Evolutionary conservation across 2,329 filamentous ascomycete species (phyloP).

Genomic region (Aaosphaeria arxii): DNA sequence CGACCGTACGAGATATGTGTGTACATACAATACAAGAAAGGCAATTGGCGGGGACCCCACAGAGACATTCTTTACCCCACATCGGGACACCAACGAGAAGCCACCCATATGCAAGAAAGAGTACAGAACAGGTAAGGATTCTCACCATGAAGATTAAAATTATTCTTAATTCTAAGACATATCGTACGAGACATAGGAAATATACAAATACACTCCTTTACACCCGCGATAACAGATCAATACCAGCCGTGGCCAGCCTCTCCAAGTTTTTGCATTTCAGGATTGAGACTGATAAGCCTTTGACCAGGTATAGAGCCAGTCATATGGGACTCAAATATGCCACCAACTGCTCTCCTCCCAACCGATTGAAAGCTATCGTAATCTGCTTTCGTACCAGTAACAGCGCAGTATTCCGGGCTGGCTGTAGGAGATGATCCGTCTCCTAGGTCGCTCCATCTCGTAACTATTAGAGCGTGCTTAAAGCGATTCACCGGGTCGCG

Average conservation of each 20-base stretch:
- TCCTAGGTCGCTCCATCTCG: conserved; percentile 61
- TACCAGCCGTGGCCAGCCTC: conserved; percentile 60
- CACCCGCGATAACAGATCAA: conserved; percentile 22
- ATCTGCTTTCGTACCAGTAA: conserved; percentile 43
- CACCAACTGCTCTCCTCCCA: conserved; percentile 55
- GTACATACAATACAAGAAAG: too few relatives aligned
- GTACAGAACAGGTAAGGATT: too few relatives aligned
- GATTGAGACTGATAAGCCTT: conserved; percentile 58
- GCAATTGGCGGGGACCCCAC: too few relatives aligned
- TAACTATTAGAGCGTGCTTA: conserved; percentile 59
- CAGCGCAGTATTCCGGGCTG: conserved; percentile 55
- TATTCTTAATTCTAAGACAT: too few relatives aligned
- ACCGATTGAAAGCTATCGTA: conserved; percentile 56
- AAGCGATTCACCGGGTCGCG: conserved; percentile 47
- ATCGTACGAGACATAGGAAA: too few relatives aligned
- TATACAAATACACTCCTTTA: too few relatives aligned
- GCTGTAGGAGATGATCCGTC: conserved; percentile 49
- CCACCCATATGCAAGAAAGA: too few relatives aligned
- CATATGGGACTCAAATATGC: conserved; percentile 57
- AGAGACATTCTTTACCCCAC: too few relatives aligned
- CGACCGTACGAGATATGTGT: too few relatives aligned
- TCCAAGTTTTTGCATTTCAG: conserved; percentile 51
- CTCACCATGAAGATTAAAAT: too few relatives aligned
- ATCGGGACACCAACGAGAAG: too few relatives aligned
- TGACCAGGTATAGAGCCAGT: conserved; percentile 57